Evolutionary conservation across 2,329 filamentous ascomycete species (phyloP).

Genomic region (Lachnellula subtilissima): DNA sequence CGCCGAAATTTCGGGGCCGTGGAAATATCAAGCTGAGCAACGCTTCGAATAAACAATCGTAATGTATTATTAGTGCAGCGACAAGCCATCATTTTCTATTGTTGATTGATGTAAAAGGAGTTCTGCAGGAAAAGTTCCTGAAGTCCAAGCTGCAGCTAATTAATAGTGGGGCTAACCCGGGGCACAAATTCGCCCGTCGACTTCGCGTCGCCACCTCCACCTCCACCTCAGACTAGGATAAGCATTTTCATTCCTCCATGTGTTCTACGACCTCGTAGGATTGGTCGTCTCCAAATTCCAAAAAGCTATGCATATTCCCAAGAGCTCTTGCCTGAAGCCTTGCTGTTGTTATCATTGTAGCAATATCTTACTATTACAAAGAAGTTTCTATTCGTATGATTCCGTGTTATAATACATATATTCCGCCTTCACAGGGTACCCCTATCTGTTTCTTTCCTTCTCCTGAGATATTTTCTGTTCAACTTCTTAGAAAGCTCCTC

Average conservation of each 20-base stretch:
- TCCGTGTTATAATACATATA: too few species aligned
- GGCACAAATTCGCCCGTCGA: neutral
- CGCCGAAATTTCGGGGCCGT: neutral
- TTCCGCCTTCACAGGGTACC: neutral
- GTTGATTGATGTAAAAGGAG: neutral
- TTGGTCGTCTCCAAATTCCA: too few species aligned
- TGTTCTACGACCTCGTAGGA: too few species aligned
- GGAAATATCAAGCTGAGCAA: constrained; percentile 28
- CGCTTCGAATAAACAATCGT: constrained; percentile 27
- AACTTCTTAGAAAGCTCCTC: neutral
- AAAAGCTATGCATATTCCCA: too few species aligned
- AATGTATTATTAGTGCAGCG: constrained; percentile 24
- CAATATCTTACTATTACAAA: too few species aligned
- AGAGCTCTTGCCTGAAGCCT: too few species aligned
- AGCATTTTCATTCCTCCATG: too few species aligned
- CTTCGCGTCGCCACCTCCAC: too few species aligned
- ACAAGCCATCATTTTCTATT: constrained; percentile 25
- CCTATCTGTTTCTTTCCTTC: too few species aligned
- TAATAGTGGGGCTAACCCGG: neutral
- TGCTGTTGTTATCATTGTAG: too few species aligned
- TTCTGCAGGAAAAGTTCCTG: constrained; percentile 1
- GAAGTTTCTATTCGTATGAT: too few species aligned
- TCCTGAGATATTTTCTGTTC: neutral
- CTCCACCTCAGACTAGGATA: too few species aligned
- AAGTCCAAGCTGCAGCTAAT: neutral